These are phyloP conservation scores for Chlamydomonas sphaeroides DNA, from an alignment of 139 green algal species.

Conservation along the genomic window DNA sequence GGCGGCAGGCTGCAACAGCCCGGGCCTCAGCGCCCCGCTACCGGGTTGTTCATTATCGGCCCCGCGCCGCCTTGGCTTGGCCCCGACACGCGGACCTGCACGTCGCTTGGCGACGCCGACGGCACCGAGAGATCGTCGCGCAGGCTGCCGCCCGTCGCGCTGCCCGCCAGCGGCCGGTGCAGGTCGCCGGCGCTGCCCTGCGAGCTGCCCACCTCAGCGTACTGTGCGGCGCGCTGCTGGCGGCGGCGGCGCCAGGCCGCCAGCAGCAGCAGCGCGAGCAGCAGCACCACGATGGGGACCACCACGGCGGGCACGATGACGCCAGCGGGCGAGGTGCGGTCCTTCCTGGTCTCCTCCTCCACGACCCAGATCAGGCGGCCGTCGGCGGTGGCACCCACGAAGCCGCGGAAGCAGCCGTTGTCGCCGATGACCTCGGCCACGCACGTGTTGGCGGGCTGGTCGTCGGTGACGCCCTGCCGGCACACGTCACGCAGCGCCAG, in stretches of 20 bases:
- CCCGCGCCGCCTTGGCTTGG: background rate
- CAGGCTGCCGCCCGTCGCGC: background rate
- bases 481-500: background rate
- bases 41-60: too few species aligned
- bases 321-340: background rate
- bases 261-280: background rate
- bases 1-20: too few species aligned
- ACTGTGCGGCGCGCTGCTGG: background rate
- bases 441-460: background rate
- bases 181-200: slow-evolving; percentile 2
- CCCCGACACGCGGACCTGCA: slow-evolving; percentile 34
- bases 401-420: background rate
- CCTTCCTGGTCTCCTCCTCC: background rate
- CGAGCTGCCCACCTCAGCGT: background rate
- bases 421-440: background rate
- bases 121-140: slow-evolving; percentile 31
- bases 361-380: background rate
- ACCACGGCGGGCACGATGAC: slow-evolving; percentile 34
- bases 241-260: slow-evolving; percentile 22
- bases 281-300: slow-evolving; percentile 24
- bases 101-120: slow-evolving; percentile 20
- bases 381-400: background rate
- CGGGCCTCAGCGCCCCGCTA: too few species aligned
- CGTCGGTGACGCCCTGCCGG: background rate
- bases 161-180: slow-evolving; percentile 7